Percentiles rank a stretch among this genome's conserved stretches.
Evolutionary conservation across 2,329 filamentous ascomycete genomes (phyloP).

Genomic region (Claviceps sp.): DNA sequence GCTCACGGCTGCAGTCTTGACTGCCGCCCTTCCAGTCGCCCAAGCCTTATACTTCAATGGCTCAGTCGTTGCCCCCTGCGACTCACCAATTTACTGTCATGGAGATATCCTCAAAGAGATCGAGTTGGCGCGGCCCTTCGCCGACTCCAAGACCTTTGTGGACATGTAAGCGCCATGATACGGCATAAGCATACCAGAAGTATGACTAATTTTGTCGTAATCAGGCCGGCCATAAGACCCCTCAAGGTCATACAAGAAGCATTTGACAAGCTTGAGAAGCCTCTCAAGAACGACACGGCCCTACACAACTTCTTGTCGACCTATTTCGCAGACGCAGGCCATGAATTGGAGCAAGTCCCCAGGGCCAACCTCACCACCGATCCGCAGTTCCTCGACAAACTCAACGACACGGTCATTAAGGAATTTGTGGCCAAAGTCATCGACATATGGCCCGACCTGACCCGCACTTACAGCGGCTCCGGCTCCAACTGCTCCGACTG

Average conservation of each 20-base stretch:
- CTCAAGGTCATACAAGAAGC: conserved; percentile 47
- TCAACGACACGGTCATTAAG: conserved; percentile 43
- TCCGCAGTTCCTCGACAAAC: conserved; percentile 41
- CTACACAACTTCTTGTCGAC: conserved; percentile 47
- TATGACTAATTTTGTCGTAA: neutral
- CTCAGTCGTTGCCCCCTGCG: conserved; percentile 48
- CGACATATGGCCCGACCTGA: conserved; percentile 56
- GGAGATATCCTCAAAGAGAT: conserved; percentile 50
- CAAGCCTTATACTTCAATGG: conserved; percentile 46
- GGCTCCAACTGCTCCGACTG: conserved; percentile 42
- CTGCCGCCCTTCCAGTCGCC: conserved; percentile 14
- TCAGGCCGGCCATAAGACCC: conserved; percentile 44
- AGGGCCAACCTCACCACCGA: conserved; percentile 38
- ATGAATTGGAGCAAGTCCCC: conserved; percentile 44
- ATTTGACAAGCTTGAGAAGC: conserved; percentile 45
- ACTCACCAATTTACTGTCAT: conserved; percentile 54
- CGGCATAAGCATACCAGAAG: neutral
- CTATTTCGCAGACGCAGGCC: conserved; percentile 51
- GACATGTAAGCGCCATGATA: conserved; percentile 39
- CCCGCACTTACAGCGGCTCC: conserved; percentile 41
- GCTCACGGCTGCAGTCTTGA: conserved; percentile 14
- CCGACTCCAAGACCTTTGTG: conserved; percentile 59
- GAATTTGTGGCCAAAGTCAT: conserved; percentile 53
- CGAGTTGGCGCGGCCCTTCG: conserved; percentile 49
- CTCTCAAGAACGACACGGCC: conserved; percentile 48